phyloP scores from a whole-genome alignment of 2,329 filamentous ascomycete genomes.

The Malbranchea zuffiana region DNA sequence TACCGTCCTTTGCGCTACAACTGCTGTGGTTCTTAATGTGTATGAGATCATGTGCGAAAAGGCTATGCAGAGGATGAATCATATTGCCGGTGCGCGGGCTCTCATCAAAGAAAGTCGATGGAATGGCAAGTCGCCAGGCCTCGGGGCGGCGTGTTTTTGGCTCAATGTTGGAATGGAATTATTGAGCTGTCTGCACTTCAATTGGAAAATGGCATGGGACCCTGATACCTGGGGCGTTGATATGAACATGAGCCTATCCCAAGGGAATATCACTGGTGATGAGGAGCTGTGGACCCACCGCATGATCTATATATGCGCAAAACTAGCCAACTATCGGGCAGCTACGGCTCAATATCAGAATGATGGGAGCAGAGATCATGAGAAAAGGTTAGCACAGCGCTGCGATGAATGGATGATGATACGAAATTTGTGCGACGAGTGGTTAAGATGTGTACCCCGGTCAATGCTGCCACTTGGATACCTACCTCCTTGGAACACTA shows the following conservation, averaged over 20 bases:
- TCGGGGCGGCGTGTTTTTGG: constrained; percentile 88
- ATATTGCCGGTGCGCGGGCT: constrained; percentile 73
- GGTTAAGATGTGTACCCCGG: constrained; percentile 66
- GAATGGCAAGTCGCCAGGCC: constrained; percentile 66
- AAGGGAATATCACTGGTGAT: constrained; percentile 44
- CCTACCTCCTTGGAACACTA: constrained; percentile 56
- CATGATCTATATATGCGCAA: constrained; percentile 79
- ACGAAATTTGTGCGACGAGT: constrained; percentile 71
- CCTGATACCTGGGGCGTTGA: constrained; percentile 84
- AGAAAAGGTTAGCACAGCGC: constrained; percentile 52
- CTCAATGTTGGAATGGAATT: constrained; percentile 84
- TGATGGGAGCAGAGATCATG: constrained; percentile 46
- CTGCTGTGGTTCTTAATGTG: constrained; percentile 78
- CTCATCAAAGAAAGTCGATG: constrained; percentile 83
- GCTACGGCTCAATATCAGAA: constrained; percentile 52
- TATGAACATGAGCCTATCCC: constrained; percentile 54
- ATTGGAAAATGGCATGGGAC: constrained; percentile 79
- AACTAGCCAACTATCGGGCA: constrained; percentile 74
- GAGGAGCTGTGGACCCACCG: constrained; percentile 83
- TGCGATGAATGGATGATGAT: constrained; percentile 67
- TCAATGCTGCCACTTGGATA: constrained; percentile 83
- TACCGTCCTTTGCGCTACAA: constrained; percentile 72
- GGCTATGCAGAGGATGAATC: constrained; percentile 71
- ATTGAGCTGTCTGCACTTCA: constrained; percentile 75
- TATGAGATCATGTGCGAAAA: constrained; percentile 87